Evolutionary conservation across 805 yeast genomes (phyloP).

Genomic region (Ogataea nitratoaversa): DNA sequence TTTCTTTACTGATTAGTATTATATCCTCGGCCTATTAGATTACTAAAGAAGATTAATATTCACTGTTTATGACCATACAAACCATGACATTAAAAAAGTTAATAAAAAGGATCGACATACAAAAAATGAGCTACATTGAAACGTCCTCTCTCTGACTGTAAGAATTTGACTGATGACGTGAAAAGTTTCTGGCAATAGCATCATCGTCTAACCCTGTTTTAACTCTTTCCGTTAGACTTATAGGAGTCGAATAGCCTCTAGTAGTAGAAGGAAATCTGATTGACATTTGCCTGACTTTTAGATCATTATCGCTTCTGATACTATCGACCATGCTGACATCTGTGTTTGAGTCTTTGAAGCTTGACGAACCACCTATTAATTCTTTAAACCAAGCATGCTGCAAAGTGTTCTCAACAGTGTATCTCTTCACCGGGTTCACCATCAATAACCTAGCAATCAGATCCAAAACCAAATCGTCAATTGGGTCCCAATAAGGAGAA

Average conservation of each 20-base stretch:
- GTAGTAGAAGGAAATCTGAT: slow-evolving; percentile 23
- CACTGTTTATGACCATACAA: too few relatives aligned
- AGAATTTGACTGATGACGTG: too few relatives aligned
- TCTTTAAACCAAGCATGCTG: slow-evolving; percentile 42
- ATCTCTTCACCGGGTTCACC: slow-evolving; percentile 44
- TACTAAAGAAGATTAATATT: too few relatives aligned
- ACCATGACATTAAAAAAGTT: too few relatives aligned
- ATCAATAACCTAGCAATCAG: slow-evolving; percentile 58
- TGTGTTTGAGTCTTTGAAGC: too few relatives aligned
- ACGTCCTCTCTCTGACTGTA: too few relatives aligned
- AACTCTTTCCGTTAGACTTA: slow-evolving; percentile 23
- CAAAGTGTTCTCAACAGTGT: slow-evolving; percentile 35
- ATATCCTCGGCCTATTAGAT: too few relatives aligned
- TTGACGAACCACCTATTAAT: too few relatives aligned
- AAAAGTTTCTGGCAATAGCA: slow-evolving; percentile 15
- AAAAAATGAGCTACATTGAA: too few relatives aligned
- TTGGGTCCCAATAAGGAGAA: slow-evolving; percentile 76
- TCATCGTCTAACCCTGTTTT: slow-evolving; percentile 22
- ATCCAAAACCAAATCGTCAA: slow-evolving; percentile 61
- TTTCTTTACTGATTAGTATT: not conserved
- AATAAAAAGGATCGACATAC: too few relatives aligned
- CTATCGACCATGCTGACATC: not conserved
- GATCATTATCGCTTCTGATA: slow-evolving; percentile 2
- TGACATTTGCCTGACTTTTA: slow-evolving; percentile 15
- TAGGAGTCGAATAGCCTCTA: slow-evolving; percentile 26